Base-by-base conservation (phyloP, 306 rosid genomes). In the Cicer pinnatifidum region DNA sequence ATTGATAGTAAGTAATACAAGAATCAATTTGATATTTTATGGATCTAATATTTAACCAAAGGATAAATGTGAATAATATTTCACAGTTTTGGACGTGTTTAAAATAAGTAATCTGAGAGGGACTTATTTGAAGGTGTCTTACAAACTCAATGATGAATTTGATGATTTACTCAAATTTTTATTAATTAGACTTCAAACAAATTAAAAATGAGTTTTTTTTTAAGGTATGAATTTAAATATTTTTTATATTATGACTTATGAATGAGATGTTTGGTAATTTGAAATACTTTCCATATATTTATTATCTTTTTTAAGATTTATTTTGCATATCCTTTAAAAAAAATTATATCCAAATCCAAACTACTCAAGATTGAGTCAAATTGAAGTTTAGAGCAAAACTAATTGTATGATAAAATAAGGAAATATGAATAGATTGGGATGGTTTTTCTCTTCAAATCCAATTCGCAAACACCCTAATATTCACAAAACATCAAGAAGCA, bases 401-500 rank as follows among this genome's bases (percentile, higher is more conserved):
- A 17, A n/a, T 11, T 60, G 6, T 19, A 13, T 2, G 19, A 11
- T 60, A 37, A 61, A 61, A 61, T 37, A 61, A 61, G 44, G 8
- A n/a, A 60, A 60, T 33, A 6, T 5, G 4, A 59, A 33, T 59
- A 33, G 5, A 23, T 28, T 12, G 11, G 33, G 35, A 15, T 8
- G 51, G 17, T 6, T 40, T 40, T 64, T 43, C 69, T 37, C 67
- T 60, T 60, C 20, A 61, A 17, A 41, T 35, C 44, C 44, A 60
- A 60, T 60, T 38, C 6, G n/a, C 44, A 37, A 35, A 8, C 44
- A 60, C 6, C 19, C 11, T 6, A 15, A 35, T 16, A 68, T 33
- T 13, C n/a, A 48, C 35, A 66, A 66, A 68, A 52, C 3, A 75
- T 75, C 28, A 62, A 69, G 54, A 53, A 7, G 11, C 50, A 67